Conservation (phyloP, 2,329 filamentous ascomycete genomes). For the Lasiodiplodia gonubiensis region DNA sequence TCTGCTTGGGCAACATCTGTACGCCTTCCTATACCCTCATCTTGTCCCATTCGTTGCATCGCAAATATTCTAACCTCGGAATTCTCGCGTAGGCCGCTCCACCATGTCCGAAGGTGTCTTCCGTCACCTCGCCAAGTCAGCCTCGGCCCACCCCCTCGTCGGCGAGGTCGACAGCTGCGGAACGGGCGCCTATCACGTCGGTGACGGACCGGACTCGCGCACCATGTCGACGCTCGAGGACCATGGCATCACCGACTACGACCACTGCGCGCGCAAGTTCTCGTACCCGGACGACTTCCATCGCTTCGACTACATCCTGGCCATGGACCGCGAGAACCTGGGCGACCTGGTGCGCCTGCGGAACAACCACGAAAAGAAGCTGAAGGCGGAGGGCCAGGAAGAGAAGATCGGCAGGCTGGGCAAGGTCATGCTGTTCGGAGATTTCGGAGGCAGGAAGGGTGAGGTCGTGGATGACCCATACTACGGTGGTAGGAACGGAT, state of each 20-base stretch:
- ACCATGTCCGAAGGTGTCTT: constrained; percentile 98
- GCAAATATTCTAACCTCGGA: not conserved
- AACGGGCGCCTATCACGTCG: constrained; percentile 85
- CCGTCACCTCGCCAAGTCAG: constrained; percentile 65
- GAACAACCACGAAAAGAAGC: constrained; percentile 55
- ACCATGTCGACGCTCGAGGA: constrained; percentile 78
- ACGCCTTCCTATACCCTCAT: constrained; percentile 30
- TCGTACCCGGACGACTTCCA: constrained; percentile 72
- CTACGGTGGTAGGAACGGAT: constrained; percentile 83
- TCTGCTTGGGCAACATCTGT: constrained; percentile 97
- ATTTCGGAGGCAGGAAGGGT: constrained; percentile 68
- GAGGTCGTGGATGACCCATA: constrained; percentile 87
- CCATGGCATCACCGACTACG: constrained; percentile 78
- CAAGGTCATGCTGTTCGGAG: constrained; percentile 81
- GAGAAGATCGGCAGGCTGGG: constrained; percentile 48
- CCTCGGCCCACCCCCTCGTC: constrained; percentile 58
- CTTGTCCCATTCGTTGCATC: constrained; percentile 42
- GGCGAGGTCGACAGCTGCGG: constrained; percentile 83
- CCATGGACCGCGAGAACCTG: constrained; percentile 89
- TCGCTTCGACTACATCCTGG: constrained; percentile 89
- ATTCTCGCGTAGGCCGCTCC: constrained; percentile 62
- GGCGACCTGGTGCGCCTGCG: constrained; percentile 69
- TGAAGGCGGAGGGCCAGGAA: constrained; percentile 42
- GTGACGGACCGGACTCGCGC: constrained; percentile 77
- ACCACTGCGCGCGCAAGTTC: constrained; percentile 78